Percentiles rank a stretch among this genome's conserved stretches.
Evolutionary conservation across 2,329 filamentous ascomycete genomes (phyloP).

Genomic region (Ophidiomyces ophidiicola): DNA sequence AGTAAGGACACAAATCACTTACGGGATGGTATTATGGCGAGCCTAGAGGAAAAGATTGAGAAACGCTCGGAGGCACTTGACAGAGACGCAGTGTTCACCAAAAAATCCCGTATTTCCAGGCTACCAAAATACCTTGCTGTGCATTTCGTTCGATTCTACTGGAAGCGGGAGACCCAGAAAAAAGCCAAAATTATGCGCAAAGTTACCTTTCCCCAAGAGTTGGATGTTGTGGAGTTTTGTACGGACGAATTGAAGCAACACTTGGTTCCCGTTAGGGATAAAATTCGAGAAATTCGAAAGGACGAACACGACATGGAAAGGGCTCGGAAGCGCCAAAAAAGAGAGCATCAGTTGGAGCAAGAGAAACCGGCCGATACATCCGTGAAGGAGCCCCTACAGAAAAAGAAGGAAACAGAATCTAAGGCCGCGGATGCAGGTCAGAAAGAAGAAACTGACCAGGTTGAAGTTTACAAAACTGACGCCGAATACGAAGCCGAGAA

Average conservation of each 20-base stretch:
- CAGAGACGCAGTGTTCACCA: conserved; percentile 74
- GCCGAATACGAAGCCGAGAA: conserved; percentile 83
- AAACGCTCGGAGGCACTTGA: conserved; percentile 70
- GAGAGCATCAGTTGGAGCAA: conserved; percentile 45
- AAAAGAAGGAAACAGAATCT: conserved; percentile 38
- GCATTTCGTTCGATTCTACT: conserved; percentile 96
- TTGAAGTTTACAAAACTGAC: conserved; percentile 75
- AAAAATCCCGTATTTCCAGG: conserved; percentile 77
- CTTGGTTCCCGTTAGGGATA: conserved; percentile 85
- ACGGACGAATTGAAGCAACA: conserved; percentile 74
- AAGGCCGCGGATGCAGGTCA: conserved; percentile 42
- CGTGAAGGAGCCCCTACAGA: conserved; percentile 33
- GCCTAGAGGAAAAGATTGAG: conserved; percentile 76
- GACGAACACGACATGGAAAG: conserved; percentile 90
- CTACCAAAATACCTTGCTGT: conserved; percentile 92
- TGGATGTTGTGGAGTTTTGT: conserved; percentile 91
- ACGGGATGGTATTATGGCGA: conserved; percentile 71
- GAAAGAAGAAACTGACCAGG: conserved; percentile 61
- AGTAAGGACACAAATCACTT: conserved; percentile 77
- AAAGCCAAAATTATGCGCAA: conserved; percentile 99
- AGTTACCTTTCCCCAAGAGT: conserved; percentile 85
- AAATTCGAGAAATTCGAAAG: conserved; percentile 87
- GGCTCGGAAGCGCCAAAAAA: conserved; percentile 81
- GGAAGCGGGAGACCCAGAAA: conserved; percentile 89
- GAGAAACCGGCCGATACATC: conserved; percentile 32